These are phyloP conservation scores for Trametopsis cervina DNA, from an alignment of 768 basidiomycete genomes.

Conservation along the genomic window DNA sequence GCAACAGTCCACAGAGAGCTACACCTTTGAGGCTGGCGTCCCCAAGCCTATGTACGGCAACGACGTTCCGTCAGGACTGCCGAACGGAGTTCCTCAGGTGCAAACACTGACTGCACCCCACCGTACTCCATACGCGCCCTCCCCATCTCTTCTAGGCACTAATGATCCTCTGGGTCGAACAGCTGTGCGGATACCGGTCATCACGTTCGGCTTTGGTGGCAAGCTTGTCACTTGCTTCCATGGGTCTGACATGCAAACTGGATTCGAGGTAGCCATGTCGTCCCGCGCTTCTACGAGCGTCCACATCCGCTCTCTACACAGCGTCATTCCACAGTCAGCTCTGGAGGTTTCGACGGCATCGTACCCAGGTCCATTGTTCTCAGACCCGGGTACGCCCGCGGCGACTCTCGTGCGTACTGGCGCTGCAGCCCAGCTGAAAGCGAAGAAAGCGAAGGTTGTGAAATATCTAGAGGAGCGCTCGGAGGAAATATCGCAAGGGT, in stretches of 20 bases:
- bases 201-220: slow-evolving; percentile 94
- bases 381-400: slow-evolving; percentile 61
- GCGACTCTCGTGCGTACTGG: slow-evolving; percentile 64
- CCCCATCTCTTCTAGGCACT: slow-evolving; percentile 72
- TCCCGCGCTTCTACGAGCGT: slow-evolving; percentile 65
- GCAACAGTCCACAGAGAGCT: slow-evolving; percentile 11
- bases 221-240: slow-evolving; percentile 88
- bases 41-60: too few species aligned
- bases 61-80: too few species aligned
- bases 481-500: slow-evolving; percentile 70
- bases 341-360: slow-evolving; percentile 43
- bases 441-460: slow-evolving; percentile 73
- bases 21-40: too few species aligned
- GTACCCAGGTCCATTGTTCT: slow-evolving; percentile 86
- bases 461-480: slow-evolving; percentile 72
- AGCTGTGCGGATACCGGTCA: slow-evolving; percentile 64
- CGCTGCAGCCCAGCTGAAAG: slow-evolving; percentile 56
- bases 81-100: too few species aligned
- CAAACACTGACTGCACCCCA: slow-evolving; percentile 28
- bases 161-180: slow-evolving; percentile 80
- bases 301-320: slow-evolving; percentile 59
- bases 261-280: slow-evolving; percentile 73
- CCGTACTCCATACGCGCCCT: slow-evolving; percentile 69
- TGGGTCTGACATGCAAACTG: slow-evolving; percentile 54
- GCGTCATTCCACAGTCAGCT: slow-evolving; percentile 62